Conservation (phyloP, 2,329 filamentous ascomycete species). For the Pleoardoris graminearum region DNA sequence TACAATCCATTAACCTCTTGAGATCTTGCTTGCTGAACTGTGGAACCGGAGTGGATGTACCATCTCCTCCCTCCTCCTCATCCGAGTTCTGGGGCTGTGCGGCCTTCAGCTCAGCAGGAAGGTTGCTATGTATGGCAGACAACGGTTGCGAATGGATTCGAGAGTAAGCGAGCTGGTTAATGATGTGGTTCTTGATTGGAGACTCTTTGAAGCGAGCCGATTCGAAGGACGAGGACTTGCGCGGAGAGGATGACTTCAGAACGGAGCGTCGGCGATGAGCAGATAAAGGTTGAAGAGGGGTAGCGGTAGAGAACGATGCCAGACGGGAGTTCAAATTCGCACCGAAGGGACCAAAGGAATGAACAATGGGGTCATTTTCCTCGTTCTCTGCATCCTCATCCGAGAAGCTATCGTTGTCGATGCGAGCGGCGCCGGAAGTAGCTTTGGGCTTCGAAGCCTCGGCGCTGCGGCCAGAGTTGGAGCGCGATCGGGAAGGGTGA, state of each 20-base stretch:
- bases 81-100: conserved; percentile 28
- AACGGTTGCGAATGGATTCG: conserved; percentile 88
- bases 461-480: conserved; percentile 24
- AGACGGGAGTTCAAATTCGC: conserved; percentile 82
- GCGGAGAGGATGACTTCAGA: conserved; percentile 36
- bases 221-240: conserved; percentile 27
- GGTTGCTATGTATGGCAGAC: conserved; percentile 83
- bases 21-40: conserved; percentile 56
- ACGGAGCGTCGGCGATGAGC: conserved; percentile 34
- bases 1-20: conserved; percentile 71
- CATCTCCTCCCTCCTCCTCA: conserved; percentile 23
- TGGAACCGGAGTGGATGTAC: conserved; percentile 26
- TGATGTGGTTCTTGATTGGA: conserved; percentile 77
- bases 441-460: conserved; percentile 24
- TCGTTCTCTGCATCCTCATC: conserved; percentile 89
- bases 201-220: conserved; percentile 39
- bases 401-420: conserved; percentile 64
- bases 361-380: conserved; percentile 90
- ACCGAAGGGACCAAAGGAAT: conserved; percentile 89
- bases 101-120: conserved; percentile 65
- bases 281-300: conserved; percentile 56
- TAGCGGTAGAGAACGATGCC: conserved; percentile 71
- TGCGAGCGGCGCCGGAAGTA: conserved; percentile 35
- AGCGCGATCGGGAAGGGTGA: conserved; percentile 29
- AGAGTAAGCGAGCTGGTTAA: conserved; percentile 95